Conservation (phyloP, 139 green algal species). For the Limnomonas spitsbergensis region DNA sequence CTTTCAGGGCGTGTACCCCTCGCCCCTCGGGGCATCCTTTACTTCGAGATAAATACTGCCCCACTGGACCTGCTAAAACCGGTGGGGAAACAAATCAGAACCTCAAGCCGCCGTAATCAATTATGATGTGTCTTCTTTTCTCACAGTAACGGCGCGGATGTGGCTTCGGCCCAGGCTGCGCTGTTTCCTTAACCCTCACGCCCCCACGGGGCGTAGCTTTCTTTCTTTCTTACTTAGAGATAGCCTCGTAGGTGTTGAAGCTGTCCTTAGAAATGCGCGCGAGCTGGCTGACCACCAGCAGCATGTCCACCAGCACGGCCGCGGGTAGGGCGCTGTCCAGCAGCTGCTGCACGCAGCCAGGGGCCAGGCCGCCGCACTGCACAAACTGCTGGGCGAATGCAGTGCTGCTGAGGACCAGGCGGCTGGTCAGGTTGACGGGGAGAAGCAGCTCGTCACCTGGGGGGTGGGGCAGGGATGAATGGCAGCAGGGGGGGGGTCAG, state of each 20-base stretch:
- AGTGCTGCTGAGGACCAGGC: conserved; percentile 42
- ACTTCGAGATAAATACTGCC: too few relatives aligned
- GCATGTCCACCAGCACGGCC: conserved; percentile 51
- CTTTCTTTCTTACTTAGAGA: conserved; percentile 28
- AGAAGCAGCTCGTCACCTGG: conserved; percentile 27
- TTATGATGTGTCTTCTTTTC: too few relatives aligned
- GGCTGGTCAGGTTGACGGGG: conserved; percentile 37
- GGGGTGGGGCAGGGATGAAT: neutral
- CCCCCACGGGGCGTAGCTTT: too few relatives aligned
- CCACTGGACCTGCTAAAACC: too few relatives aligned
- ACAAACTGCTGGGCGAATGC: conserved; percentile 38
- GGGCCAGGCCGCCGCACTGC: conserved; percentile 46
- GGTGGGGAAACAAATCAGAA: too few relatives aligned
- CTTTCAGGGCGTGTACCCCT: too few relatives aligned
- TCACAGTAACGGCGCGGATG: too few relatives aligned
- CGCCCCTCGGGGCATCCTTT: too few relatives aligned
- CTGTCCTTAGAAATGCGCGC: conserved; percentile 56
- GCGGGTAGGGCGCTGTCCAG: conserved; percentile 28
- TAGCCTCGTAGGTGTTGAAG: conserved; percentile 59
- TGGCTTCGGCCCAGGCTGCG: too few relatives aligned
- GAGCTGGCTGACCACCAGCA: conserved; percentile 69
- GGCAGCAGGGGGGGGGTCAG: too few relatives aligned
- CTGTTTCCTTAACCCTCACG: too few relatives aligned
- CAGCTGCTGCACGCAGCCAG: conserved; percentile 43
- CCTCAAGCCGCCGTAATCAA: too few relatives aligned